Base-by-base conservation (phyloP, 1,284 basidiomycete genomes). In the Puccinia polysora region DNA sequence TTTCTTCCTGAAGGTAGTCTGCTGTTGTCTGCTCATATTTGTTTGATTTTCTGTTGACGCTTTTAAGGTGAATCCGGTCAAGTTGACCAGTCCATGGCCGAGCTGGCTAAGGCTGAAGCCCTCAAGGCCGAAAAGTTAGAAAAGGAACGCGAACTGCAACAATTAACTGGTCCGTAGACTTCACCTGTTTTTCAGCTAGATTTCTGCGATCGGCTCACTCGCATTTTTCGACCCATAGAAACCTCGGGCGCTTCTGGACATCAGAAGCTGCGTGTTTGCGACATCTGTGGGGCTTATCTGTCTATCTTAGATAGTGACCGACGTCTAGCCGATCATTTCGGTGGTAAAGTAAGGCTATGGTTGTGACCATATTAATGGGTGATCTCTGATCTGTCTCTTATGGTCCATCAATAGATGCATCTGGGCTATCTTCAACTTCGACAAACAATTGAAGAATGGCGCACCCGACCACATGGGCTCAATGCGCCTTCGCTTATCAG, bases 271-370 rank as follows among this genome's bases (percentile, higher is more conserved):
- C 88, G 96, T 75, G 96, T 99, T 30, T 98, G 96, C 83, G 96
- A 99, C 82, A 94, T 97, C 47, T 99, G 96, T 81, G 96, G 96
- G 78, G 96, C 96, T 23, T 98, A 98, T 83, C 84, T 99, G 56
- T 96, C 91, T 38, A 91, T 98, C 34, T 85, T 98, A 73, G 96
- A 99, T 82, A 97, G 94, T 74, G 96, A 99, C 83, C 88, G 96
- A 80, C 91, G 96, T 80, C 84, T 99, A 75, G 96, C 96, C 63
- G 96, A 99, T 83, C 96, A 99, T 81, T 99, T 99, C 82, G 96
- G 96, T 82, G 96, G 96, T 77, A 98, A 98, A 84, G 93, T 91
- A 77, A 79, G 86, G 77, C 18, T 12, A 18, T 32, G 23, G 15
- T 34, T 53, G 10, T 47, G 40, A 47, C n/a, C 30, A 32, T 2